Evolutionary conservation across 75 land plant genomes (phyloP).

Genomic region (Cunninghamia lanceolata): DNA sequence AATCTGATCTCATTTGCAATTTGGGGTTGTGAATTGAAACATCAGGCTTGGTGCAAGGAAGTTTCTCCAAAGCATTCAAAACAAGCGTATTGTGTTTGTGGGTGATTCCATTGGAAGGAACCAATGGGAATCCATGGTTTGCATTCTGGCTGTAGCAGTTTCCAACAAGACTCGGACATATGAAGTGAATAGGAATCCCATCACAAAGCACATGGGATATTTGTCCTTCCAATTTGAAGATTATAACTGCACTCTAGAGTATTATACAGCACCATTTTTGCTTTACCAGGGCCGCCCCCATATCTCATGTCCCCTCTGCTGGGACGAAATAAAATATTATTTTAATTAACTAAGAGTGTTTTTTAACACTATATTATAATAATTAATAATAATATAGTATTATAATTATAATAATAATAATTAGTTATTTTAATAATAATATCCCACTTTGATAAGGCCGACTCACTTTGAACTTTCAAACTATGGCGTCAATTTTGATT

Average conservation of each 20-base stretch:
- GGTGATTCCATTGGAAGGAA: constrained; percentile 91
- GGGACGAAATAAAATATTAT: too few species aligned
- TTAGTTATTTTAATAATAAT: too few species aligned
- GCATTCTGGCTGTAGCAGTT: constrained; percentile 72
- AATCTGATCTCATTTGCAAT: neutral
- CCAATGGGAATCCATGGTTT: constrained; percentile 91
- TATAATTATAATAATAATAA: too few species aligned
- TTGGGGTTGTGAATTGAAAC: neutral
- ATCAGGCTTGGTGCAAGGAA: constrained; percentile 69
- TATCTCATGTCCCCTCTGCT: too few species aligned
- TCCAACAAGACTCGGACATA: constrained; percentile 50
- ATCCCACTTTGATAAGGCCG: too few species aligned
- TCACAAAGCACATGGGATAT: constrained; percentile 78
- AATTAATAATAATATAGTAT: too few species aligned
- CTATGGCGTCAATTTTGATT: too few species aligned
- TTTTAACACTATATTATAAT: too few species aligned
- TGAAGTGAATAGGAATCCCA: constrained; percentile 65
- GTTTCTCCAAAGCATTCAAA: constrained; percentile 52
- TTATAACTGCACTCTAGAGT: constrained; percentile 75
- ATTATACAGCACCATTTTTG: constrained; percentile 70
- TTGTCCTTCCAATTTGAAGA: constrained; percentile 55
- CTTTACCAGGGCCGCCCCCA: constrained; percentile 50
- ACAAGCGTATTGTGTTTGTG: constrained; percentile 61
- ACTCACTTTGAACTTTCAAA: too few species aligned
- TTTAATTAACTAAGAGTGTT: too few species aligned